Base-by-base conservation (phyloP, 2,329 filamentous ascomycete genomes). In the Aspergillus neoniger region DNA sequence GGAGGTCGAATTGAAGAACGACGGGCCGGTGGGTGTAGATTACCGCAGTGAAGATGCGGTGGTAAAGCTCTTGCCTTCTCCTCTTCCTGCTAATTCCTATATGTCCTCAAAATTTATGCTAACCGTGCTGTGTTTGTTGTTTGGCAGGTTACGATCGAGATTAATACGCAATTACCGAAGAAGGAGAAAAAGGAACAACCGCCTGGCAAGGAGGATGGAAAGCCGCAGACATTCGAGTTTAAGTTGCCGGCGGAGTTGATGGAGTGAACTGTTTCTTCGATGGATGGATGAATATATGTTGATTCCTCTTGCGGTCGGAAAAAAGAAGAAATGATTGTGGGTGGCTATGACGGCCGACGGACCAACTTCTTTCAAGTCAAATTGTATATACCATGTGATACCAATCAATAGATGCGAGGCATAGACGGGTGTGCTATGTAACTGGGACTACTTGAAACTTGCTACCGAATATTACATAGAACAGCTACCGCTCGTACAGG, bases 1-100 rank as follows among this genome's bases (percentile, higher is more conserved):
- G 95, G 90, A 98, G 72, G 94, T 99, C 60, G 90, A 91, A 52
- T 79, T 97, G 30, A 88, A 97, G 53, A 98, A 98, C 67, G 94
- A 98, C 70, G 86, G 86, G 71, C 86, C 86, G 79, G 86, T 88
- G 85, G 81, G 85, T 85, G 74, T 85, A 68, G 80, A 85, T 74
- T 85, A 82, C 76, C 77, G 77, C 76, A 85, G 81, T 77, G 76
- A 82, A 69, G 82, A 86, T 72, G 81, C 80, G 76, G 82, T 80
- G 82, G 83, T 85, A 84, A 72, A 78, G 69, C 69, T 72, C 67
- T 70, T 67, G 70, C 72, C 32, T 36, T 36, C 32, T 70, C 69
- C 63, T 71, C 62, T 64, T 63, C 64, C 63, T 66, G 59, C 67
- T 59, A 60, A 51, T 54, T 19, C 50, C 51, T 50, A 17, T 23